Evolutionary conservation across 1,139 yeast genomes (phyloP).

Genomic region (Petasospora rhodanensis): DNA sequence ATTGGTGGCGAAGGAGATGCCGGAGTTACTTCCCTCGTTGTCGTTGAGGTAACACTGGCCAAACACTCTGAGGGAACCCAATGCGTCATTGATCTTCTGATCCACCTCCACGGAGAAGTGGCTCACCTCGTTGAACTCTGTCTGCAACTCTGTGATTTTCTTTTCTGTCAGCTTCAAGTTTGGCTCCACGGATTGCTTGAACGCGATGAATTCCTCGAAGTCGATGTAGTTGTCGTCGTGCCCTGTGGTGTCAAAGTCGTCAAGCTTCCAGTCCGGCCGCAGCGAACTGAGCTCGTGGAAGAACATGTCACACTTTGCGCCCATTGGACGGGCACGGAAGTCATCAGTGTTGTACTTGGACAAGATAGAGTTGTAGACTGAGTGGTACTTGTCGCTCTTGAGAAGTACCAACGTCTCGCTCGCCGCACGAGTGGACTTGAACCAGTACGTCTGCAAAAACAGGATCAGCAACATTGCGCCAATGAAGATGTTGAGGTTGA

Average conservation of each 20-base stretch:
- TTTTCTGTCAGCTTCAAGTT: slow-evolving; percentile 8
- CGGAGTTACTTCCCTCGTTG: too few species aligned
- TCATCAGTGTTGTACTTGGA: slow-evolving; percentile 1
- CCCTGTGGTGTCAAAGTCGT: slow-evolving; percentile 18
- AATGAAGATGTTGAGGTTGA: too few species aligned
- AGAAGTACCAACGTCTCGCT: slow-evolving; percentile 10
- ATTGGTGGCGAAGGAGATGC: too few species aligned
- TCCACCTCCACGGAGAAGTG: slow-evolving; percentile 27
- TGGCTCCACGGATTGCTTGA: slow-evolving; percentile 27
- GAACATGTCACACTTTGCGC: slow-evolving; percentile 18
- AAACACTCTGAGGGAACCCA: slow-evolving; percentile 37
- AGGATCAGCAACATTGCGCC: slow-evolving; percentile 9
- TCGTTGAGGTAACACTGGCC: slow-evolving; percentile 38
- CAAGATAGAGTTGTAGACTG: slow-evolving; percentile 14
- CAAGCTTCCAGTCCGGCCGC: slow-evolving; percentile 20
- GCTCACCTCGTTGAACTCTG: slow-evolving; percentile 18
- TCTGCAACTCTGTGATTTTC: slow-evolving; percentile 11
- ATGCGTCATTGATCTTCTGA: slow-evolving; percentile 33
- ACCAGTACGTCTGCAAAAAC: too few species aligned
- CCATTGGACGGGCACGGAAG: slow-evolving; percentile 10
- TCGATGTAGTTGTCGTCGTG: slow-evolving; percentile 26
- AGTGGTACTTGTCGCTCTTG: slow-evolving; percentile 13
- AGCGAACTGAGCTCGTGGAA: slow-evolving; percentile 12
- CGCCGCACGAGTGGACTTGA: too few species aligned
- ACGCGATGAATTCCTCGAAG: slow-evolving; percentile 30